Conservation (phyloP, 1,284 basidiomycete species). For the Meira miltonrushii region DNA sequence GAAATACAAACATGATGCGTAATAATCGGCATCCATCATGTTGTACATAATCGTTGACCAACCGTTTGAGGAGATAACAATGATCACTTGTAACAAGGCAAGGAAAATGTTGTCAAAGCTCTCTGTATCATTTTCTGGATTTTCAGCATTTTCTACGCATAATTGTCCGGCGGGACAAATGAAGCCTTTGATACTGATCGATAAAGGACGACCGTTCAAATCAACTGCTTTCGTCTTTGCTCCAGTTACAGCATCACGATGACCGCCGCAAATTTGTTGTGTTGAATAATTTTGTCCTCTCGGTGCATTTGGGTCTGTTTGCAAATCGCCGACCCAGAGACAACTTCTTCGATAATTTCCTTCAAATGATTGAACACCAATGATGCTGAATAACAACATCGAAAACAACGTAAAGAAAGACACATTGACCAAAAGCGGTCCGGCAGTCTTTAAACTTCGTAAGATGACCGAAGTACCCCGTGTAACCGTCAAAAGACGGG, state of each 20-base stretch:
- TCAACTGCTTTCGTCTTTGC: conserved; percentile 17
- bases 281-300: conserved; percentile 34
- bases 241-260: conserved; percentile 18
- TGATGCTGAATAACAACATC: conserved; percentile 71
- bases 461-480: conserved; percentile 91
- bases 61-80: conserved; percentile 61
- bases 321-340: conserved; percentile 41
- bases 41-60: conserved; percentile 71
- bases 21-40: conserved; percentile 85
- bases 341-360: conserved; percentile 48
- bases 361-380: conserved; percentile 50
- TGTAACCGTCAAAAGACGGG: conserved; percentile 79
- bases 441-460: conserved; percentile 82
- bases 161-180: conserved; percentile 49
- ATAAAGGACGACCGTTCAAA: conserved; percentile 19
- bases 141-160: conserved; percentile 55
- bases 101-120: conserved; percentile 88
- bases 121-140: conserved; percentile 66
- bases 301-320: conserved; percentile 20
- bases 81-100: conserved; percentile 74
- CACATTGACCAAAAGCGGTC: conserved; percentile 79
- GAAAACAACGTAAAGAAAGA: conserved; percentile 87
- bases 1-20: conserved; percentile 80
- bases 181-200: conserved; percentile 40
- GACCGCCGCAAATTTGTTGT: conserved; percentile 45